Conservation (phyloP, 345 rosid species). For the Iberis pinnata region DNA sequence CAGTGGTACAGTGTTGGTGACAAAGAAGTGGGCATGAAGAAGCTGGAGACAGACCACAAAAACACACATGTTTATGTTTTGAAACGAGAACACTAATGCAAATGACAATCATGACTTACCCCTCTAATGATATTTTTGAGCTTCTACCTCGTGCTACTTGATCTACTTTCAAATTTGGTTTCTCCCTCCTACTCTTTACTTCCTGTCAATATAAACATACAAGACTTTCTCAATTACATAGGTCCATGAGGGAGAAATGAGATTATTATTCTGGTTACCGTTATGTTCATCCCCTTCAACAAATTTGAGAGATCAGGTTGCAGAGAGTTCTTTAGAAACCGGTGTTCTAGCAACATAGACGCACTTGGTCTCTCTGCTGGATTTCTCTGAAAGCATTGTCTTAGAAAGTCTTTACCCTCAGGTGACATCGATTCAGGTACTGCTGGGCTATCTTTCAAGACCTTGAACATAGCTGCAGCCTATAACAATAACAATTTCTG, state of each 20-base stretch:
- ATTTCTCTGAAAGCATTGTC: conserved; percentile 69
- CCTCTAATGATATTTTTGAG: conserved; percentile 36
- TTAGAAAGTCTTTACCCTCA: conserved; percentile 84
- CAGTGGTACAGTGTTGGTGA: too few species aligned
- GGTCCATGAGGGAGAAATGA: background rate
- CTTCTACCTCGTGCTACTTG: conserved; percentile 32
- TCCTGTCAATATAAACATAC: conserved; percentile 39
- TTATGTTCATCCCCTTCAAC: conserved; percentile 39
- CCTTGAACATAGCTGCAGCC: conserved; percentile 99
- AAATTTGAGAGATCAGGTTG: conserved; percentile 36
- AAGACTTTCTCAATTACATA: background rate
- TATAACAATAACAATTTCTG: conserved; percentile 19
- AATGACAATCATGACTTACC: conserved; percentile 36
- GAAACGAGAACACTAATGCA: background rate
- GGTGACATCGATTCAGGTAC: conserved; percentile 71
- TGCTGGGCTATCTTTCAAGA: conserved; percentile 71
- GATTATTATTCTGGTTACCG: conserved; percentile 33
- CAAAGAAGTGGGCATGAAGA: conserved; percentile 42
- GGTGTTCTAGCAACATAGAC: conserved; percentile 63
- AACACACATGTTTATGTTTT: background rate
- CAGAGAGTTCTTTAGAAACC: conserved; percentile 45
- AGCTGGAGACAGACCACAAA: conserved; percentile 35
- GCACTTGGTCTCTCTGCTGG: conserved; percentile 90
- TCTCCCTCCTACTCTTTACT: conserved; percentile 33
- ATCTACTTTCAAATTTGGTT: conserved; percentile 38